Percentiles rank a stretch among this genome's conserved stretches.
Conservation (phyloP, 1,284 basidiomycete species). For the Irpex rosettiformis region DNA sequence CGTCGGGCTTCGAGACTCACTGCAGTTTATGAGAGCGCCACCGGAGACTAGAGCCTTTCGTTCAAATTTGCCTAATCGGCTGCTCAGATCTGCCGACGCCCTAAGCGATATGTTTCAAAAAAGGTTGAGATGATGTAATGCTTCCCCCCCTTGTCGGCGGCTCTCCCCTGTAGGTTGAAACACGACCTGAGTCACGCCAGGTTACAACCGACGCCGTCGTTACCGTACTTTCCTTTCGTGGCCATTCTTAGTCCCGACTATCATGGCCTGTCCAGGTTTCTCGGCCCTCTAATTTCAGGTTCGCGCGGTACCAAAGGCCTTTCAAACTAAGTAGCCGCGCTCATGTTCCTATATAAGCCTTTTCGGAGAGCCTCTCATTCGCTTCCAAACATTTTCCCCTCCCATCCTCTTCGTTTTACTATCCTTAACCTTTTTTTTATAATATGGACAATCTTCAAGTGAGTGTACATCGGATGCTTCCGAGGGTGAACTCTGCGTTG, state of each 20-base stretch:
- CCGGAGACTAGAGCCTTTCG: constrained; percentile 8
- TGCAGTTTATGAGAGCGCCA: constrained; percentile 1
- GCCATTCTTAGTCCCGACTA: background rate
- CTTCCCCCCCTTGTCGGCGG: background rate
- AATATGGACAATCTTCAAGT: constrained; percentile 9
- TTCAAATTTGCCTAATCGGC: constrained; percentile 6
- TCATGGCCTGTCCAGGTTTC: background rate
- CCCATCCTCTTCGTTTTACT: background rate
- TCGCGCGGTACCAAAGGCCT: background rate
- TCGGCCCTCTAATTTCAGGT: background rate
- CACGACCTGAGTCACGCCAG: constrained; percentile 5
- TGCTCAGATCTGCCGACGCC: constrained; percentile 4
- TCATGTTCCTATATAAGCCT: background rate
- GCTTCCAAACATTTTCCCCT: background rate
- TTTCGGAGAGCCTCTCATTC: background rate
- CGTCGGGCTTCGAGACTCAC: background rate
- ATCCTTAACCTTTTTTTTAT: background rate
- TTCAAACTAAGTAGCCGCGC: background rate
- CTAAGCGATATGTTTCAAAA: constrained; percentile 13
- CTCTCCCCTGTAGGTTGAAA: constrained; percentile 7
- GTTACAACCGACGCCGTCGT: constrained; percentile 1
- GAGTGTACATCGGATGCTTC: background rate
- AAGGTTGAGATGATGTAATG: constrained; percentile 9
- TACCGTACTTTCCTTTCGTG: background rate
- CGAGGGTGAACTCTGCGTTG: background rate